These are phyloP conservation scores for Aspergillus eucalypticola DNA, from an alignment of 2,329 filamentous ascomycete genomes.

Conservation along the genomic window DNA sequence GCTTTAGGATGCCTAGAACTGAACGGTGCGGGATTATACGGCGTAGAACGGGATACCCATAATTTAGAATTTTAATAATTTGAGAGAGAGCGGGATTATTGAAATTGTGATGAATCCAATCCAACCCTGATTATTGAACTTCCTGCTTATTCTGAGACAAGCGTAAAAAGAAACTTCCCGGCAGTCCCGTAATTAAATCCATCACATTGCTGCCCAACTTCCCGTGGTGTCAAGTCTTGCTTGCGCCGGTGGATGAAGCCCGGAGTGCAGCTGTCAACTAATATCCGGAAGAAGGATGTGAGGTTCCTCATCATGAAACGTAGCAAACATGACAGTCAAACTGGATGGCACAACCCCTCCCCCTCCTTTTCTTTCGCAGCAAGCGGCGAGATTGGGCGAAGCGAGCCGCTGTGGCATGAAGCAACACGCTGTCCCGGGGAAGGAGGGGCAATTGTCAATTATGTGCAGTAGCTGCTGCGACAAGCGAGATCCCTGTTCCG, in stretches of 20 bases:
- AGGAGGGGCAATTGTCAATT: slow-evolving; percentile 7
- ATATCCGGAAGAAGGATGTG: slow-evolving; percentile 6
- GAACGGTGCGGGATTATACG: background rate
- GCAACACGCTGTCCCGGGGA: background rate
- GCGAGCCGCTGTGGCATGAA: background rate
- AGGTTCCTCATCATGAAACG: slow-evolving; percentile 10
- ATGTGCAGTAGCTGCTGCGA: slow-evolving; percentile 5
- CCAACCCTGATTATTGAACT: background rate
- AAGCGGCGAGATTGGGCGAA: background rate
- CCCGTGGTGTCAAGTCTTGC: slow-evolving; percentile 10
- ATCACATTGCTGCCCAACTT: slow-evolving; percentile 40
- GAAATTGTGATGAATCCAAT: background rate
- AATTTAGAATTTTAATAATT: background rate
- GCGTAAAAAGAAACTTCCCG: slow-evolving; percentile 11
- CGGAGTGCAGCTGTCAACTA: background rate
- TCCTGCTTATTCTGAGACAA: slow-evolving; percentile 4
- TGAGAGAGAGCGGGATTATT: background rate
- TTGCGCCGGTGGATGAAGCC: background rate
- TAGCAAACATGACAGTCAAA: background rate
- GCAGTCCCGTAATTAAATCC: slow-evolving; percentile 13
- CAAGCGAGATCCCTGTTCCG: slow-evolving; percentile 17
- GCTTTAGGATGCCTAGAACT: background rate
- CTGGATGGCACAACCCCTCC: slow-evolving; percentile 2
- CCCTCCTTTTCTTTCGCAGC: slow-evolving; percentile 1
- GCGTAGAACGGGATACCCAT: background rate